Evolutionary conservation across 768 basidiomycete species (phyloP).

Genomic region (Mycena leptocephala): DNA sequence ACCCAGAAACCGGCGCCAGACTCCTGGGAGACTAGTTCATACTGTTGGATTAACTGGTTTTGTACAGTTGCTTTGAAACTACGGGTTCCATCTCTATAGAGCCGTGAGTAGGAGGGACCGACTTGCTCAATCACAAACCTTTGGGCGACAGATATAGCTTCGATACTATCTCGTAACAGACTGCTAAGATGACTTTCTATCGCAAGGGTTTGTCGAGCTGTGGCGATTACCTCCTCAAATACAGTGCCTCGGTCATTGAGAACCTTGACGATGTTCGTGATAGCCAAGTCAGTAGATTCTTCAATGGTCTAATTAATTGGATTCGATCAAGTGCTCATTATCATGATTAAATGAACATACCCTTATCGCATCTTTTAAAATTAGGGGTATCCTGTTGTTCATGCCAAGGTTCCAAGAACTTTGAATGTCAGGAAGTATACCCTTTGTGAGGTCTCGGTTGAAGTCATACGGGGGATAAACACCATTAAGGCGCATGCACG

Average conservation of each 20-base stretch:
- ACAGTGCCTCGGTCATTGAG: not conserved
- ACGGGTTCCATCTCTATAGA: constrained; percentile 15
- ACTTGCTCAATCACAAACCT: not conserved
- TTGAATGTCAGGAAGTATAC: constrained; percentile 15
- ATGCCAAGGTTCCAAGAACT: not conserved
- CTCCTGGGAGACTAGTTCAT: not conserved
- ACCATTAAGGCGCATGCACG: not conserved
- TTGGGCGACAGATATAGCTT: not conserved
- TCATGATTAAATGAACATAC: not conserved
- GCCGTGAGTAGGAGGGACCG: not conserved
- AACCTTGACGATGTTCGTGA: not conserved
- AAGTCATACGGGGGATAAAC: not conserved
- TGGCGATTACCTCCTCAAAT: not conserved
- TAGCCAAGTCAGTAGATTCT: not conserved
- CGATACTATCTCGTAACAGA: not conserved
- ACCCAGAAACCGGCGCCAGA: not conserved
- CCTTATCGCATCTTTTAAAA: not conserved
- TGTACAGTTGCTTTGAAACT: not conserved
- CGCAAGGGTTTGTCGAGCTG: not conserved
- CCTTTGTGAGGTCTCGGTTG: constrained; percentile 2
- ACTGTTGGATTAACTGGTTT: not conserved
- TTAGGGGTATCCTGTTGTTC: constrained; percentile 11
- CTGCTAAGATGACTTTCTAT: not conserved
- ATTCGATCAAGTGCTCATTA: not conserved
- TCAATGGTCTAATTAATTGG: not conserved